Conservation (phyloP, 176 grass and related monocot genomes). For the Aegilops tauschii region DNA sequence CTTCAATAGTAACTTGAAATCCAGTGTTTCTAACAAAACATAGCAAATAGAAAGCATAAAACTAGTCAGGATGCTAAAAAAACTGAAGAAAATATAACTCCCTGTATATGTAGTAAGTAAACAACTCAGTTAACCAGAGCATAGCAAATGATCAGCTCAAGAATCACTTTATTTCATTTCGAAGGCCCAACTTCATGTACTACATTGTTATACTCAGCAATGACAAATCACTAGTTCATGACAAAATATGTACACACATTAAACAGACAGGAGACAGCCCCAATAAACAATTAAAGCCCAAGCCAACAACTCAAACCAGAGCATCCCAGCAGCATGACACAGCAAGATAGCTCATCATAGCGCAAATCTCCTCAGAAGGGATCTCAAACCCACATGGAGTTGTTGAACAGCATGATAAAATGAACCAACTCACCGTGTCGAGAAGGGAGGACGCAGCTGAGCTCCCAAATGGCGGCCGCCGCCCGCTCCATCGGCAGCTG, state of each 20-base stretch:
- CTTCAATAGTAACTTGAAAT: slow-evolving; percentile 90
- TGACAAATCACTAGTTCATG: not conserved
- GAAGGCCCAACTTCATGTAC: not conserved
- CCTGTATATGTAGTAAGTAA: not conserved
- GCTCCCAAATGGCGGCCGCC: slow-evolving; percentile 66
- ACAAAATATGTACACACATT: not conserved
- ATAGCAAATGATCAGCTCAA: not conserved
- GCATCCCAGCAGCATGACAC: not conserved
- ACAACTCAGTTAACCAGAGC: not conserved
- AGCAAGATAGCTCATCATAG: not conserved
- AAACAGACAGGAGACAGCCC: not conserved
- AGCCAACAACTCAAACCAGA: not conserved
- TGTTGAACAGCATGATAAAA: not conserved
- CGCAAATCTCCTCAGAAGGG: not conserved
- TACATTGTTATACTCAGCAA: slow-evolving; percentile 1
- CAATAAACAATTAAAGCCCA: not conserved
- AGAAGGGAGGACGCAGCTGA: slow-evolving; percentile 77
- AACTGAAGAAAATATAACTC: not conserved
- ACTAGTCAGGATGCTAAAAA: slow-evolving; percentile 13
- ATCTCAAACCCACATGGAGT: not conserved
- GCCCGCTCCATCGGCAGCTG: slow-evolving; percentile 78
- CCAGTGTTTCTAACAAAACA: slow-evolving; percentile 54
- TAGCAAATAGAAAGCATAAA: not conserved
- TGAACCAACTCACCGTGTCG: slow-evolving; percentile 53
- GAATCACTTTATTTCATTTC: not conserved